A percentile compares a stretch with the other conserved stretches of the same genome.
phyloP scores from a whole-genome alignment of 768 basidiomycete genomes.

The Udeniomyces megalosporus region DNA sequence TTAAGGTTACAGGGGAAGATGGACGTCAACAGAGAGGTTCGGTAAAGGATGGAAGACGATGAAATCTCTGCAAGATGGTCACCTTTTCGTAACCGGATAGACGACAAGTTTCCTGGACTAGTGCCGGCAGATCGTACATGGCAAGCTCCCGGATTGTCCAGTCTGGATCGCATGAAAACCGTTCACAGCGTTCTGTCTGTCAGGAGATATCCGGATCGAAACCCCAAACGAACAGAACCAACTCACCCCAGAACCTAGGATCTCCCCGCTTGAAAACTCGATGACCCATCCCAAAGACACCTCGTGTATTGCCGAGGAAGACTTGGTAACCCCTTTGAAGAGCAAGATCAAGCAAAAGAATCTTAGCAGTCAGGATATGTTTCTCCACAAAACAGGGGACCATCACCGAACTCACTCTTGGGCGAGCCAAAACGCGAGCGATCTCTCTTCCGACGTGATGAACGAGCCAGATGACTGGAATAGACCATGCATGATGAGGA shows the following conservation, averaged over 20 bases:
- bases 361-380: not conserved
- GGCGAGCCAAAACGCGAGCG: slow-evolving; percentile 39
- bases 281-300: slow-evolving; percentile 39
- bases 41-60: not conserved
- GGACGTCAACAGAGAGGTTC: not conserved
- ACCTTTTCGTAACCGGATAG: slow-evolving; percentile 36
- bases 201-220: too few species aligned
- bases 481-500: slow-evolving; percentile 37
- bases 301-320: slow-evolving; percentile 33
- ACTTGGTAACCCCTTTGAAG: slow-evolving; percentile 30
- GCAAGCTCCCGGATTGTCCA: slow-evolving; percentile 39
- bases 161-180: slow-evolving; percentile 25
- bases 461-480: slow-evolving; percentile 38
- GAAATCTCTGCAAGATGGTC: not conserved
- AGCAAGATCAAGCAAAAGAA: not conserved
- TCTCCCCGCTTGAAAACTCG: slow-evolving; percentile 30
- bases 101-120: slow-evolving; percentile 35
- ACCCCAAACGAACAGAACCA: too few species aligned
- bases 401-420: slow-evolving; percentile 26
- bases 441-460: slow-evolving; percentile 38
- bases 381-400: not conserved
- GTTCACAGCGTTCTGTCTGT: too few species aligned
- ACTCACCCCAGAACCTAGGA: slow-evolving; percentile 37
- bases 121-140: slow-evolving; percentile 37
- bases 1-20: too few species aligned